Evolutionary conservation across 345 rosid genomes (phyloP).

Genomic region (Dimocarpus longan): DNA sequence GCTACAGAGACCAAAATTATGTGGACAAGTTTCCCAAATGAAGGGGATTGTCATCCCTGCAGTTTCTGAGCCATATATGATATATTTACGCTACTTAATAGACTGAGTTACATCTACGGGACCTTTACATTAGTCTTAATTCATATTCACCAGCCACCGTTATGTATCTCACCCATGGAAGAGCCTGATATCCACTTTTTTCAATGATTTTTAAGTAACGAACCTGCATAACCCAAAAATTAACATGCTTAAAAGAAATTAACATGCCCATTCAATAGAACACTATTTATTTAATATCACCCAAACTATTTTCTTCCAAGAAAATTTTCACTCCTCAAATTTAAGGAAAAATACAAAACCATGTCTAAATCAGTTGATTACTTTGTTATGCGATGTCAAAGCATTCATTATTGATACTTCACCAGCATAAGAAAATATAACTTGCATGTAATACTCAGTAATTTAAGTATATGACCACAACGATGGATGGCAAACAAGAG

Average conservation of each 20-base stretch:
- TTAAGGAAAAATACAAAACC: not conserved
- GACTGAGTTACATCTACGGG: not conserved
- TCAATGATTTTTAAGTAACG: slow-evolving; percentile 61
- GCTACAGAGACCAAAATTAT: slow-evolving; percentile 14
- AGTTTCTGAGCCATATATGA: slow-evolving; percentile 8
- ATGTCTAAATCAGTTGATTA: not conserved
- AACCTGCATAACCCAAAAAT: slow-evolving; percentile 34
- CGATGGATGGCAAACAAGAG: not conserved
- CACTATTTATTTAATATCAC: not conserved
- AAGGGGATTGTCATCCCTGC: not conserved
- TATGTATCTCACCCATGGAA: slow-evolving; percentile 67
- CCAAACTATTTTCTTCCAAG: not conserved
- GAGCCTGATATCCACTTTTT: slow-evolving; percentile 60
- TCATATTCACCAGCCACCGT: slow-evolving; percentile 67
- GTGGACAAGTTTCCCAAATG: slow-evolving; percentile 7
- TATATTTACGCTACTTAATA: slow-evolving; percentile 14
- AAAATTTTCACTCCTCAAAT: not conserved
- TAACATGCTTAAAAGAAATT: not conserved
- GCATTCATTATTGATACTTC: not conserved
- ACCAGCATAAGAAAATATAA: not conserved
- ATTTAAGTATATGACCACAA: not conserved
- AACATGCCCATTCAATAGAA: not conserved
- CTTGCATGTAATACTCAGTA: not conserved
- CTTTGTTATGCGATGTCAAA: not conserved
- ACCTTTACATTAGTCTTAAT: slow-evolving; percentile 45